Evolutionary conservation across 2,329 filamentous ascomycete genomes (phyloP), one percentile per base, ranked within the genome.

Genomic region (Epicoccum sorghinum): DNA sequence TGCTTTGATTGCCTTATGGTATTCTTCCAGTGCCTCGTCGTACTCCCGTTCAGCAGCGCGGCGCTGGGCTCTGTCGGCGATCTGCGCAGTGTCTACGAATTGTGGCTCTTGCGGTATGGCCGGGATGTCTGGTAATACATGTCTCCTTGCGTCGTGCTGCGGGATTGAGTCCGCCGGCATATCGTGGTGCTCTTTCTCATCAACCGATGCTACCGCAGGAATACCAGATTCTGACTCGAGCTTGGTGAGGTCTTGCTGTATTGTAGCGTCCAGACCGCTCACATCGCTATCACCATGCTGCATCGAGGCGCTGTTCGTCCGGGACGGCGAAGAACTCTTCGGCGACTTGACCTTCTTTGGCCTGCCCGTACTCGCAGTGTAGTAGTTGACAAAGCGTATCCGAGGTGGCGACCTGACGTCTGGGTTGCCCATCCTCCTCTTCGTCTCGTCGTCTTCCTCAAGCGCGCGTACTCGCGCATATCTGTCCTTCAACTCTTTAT

Each of bases 321-420:
- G 53, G 22, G 52, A 42, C 3, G 63, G 58, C 4, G 66, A 66
- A 8, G 67, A 61, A 4, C 65, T 67, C 14, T 61, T 56, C 18
- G 55, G 52, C 30, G 46, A 46, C 12, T 67, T 67, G 23, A 75
- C 74, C 62, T 89, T 69, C 54, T 77, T 77, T 5, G 73, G 71
- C 59, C 85, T 81, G 3, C 92, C 92, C 8, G 89, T 88, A 61
- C 89, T 92, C n/a, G 89, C 83, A 1, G 92, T 96, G 70, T 93
- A 96, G 71, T 96, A 96, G 69, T 96, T 96, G 52, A 91, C 81
- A 66, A 96, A 96, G 13, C 91, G 83, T 9, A 95, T 84, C 47
- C 88, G 80, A 2, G 79, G 77, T 2, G 77, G 77, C 59, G 57
- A 67, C 41, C 46, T 64, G 45, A 61, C 59, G 22, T 56, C 65